Evolutionary conservation across 2,329 filamentous ascomycete genomes (phyloP), one percentile per base, ranked within the genome.

Genomic region (Pseudocercospora musae): DNA sequence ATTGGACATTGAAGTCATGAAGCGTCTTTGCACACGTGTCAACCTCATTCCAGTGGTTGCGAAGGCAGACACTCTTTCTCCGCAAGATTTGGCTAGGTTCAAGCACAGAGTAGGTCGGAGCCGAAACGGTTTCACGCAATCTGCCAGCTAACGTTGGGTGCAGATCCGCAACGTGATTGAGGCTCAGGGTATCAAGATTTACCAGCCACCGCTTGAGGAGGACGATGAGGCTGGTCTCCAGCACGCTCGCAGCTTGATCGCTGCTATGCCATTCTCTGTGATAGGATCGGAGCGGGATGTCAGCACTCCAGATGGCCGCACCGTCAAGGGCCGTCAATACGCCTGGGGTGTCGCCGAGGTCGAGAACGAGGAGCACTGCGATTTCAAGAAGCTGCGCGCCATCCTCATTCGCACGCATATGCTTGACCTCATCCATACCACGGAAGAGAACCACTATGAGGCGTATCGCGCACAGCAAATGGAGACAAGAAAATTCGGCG

Each of bases 211-310:
- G 57, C 84, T 98, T 68, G 96, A 99, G 84, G 96, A 99, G 79
- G 95, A 99, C 73, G 95, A 99, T 73, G 95, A 98, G 80, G 90
- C 93, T 68, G 95, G 94, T 69, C 93, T 94, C 66, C 89, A 94
- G 80, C 95, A 99, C 77, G 95, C 95, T 50, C 91, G 93, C 76
- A 92, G 90, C 79, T 83, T 99, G 70, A 96, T 97, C 87, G 88
- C 90, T 64, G 95, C 95, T 69, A 96, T 99, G 92, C 95, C 95
- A 63, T 99, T 99, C 78, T 93, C 95, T 68, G 95, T 99, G 67
- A 99, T 99, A 74, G 95, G 95, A 70, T 97, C 93, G 62, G 96
- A 99, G 86, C 98, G 97, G 85, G 96, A 99, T 73, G 95, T 99
- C 72, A 96, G 96, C 87, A 96, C 93, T 59, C 85, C 88, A 72